phyloP scores from a whole-genome alignment of 2,329 filamentous ascomycete species.

The Ceratocystis ficicola region DNA sequence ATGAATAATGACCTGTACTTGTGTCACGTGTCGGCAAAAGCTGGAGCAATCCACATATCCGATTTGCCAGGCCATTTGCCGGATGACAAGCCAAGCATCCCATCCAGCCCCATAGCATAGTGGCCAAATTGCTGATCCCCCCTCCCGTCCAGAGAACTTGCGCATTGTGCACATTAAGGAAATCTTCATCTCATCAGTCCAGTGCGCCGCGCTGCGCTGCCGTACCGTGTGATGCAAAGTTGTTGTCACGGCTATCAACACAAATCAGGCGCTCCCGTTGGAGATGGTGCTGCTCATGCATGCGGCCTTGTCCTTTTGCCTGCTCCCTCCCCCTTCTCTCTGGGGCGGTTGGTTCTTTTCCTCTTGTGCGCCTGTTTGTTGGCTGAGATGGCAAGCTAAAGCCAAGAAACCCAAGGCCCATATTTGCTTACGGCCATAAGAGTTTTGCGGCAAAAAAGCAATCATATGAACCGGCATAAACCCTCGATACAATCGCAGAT shows the following conservation, averaged over 20 bases:
- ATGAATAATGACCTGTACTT: not conserved
- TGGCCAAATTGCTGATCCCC: not conserved
- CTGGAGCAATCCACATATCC: not conserved
- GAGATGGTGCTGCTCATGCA: not conserved
- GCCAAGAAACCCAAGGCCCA: not conserved
- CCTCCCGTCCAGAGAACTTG: not conserved
- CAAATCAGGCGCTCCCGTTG: not conserved
- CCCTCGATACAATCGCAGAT: too few species aligned
- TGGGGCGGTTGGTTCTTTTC: not conserved
- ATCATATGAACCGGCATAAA: not conserved
- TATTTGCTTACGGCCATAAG: not conserved
- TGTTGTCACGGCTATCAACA: not conserved
- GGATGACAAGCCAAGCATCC: not conserved
- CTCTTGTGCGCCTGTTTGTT: not conserved
- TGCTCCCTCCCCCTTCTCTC: not conserved
- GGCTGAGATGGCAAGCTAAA: not conserved
- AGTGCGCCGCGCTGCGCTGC: not conserved
- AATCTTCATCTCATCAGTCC: not conserved
- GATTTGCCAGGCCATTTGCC: not conserved
- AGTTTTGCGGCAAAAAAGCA: not conserved
- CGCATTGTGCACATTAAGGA: not conserved
- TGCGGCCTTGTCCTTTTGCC: not conserved
- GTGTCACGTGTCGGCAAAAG: constrained; percentile 3
- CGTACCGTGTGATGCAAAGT: not conserved
- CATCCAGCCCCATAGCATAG: not conserved